Evolutionary conservation across 768 basidiomycete species (phyloP), one percentile per base, ranked within the genome.

Genomic region (Gymnopilus dilepis): DNA sequence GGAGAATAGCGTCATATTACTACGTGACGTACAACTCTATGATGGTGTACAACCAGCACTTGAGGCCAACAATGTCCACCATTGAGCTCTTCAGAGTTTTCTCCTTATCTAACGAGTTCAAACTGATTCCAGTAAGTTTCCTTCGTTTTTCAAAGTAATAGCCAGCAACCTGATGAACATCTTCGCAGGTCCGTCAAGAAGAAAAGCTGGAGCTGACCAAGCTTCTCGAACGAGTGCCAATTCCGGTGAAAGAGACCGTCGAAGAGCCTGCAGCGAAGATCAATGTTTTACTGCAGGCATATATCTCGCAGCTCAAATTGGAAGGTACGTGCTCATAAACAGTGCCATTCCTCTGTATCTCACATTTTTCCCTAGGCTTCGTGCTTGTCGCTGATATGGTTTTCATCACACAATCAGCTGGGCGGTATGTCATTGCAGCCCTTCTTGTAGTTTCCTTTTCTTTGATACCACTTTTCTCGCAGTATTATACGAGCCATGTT

Each of bases 191-290:
- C 11, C 86, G 92, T 31, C 88, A 92, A 77, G 89, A 94, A 77
- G 92, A 95, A 76, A 97, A 97, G 72, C 82, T 96, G 4, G 96
- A 99, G 69, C 82, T 97, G 15, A 84, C 87, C 4, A 96, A 96
- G 70, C 80, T 98, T 7, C 78, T 98, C 43, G 97, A 99, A 70
- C 85, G 95, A 1, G 97, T 99, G 0, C 97, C 97, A 1, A 95
- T 99, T 43, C 97, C 97, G 0, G 91, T 99, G 67, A 99, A 99
- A 76, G 97, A 99, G 75, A 83, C 88, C 53, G 94, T 97, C 5
- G 97, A 99, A 61, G 97, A 99, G 68, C 94, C 95, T 0, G 91
- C 95, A 0, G 92, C 97, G 7, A 99, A 99, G 78, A 95, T 98
- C 74, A 99, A 99, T 67, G 97, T 98, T 2, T 81, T 99, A 0